These are phyloP conservation scores for Metschnikowia amazonensis DNA, from an alignment of 805 yeast genomes.

Conservation along the genomic window DNA sequence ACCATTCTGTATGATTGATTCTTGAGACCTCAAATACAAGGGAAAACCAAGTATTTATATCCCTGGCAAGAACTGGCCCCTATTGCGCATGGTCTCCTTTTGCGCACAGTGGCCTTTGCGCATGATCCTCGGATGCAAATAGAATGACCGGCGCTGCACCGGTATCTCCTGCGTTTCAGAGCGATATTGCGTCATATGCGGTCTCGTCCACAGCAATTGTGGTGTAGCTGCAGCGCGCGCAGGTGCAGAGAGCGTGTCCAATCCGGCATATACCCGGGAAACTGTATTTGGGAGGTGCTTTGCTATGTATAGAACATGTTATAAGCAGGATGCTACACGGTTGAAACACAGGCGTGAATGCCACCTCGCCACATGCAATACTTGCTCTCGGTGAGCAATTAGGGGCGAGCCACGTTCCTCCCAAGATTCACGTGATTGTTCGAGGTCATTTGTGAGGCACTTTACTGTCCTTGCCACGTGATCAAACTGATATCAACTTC, in stretches of 20 bases:
- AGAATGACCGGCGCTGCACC: neutral
- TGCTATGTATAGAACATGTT: neutral
- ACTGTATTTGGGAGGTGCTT: no score
- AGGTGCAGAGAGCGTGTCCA: neutral
- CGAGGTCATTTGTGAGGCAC: no score
- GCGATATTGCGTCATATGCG: neutral
- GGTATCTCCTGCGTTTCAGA: neutral
- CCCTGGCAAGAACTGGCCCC: neutral
- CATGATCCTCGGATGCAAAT: no score
- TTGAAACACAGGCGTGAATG: no score
- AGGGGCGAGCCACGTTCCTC: no score
- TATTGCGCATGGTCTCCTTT: neutral
- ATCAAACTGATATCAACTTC: no score
- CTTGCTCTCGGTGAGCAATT: no score
- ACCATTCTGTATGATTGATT: constrained; percentile 10
- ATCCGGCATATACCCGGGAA: neutral
- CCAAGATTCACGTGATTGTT: no score
- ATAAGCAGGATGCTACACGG: neutral
- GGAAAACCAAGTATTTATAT: neutral
- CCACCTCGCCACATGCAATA: no score
- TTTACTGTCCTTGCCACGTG: no score
- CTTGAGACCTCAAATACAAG: no score
- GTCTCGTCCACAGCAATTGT: neutral
- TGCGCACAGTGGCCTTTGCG: no score
- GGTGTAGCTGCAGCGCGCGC: neutral